These are phyloP conservation scores for Podaxis sp. DNA, from an alignment of 768 basidiomycete genomes.

Conservation along the genomic window DNA sequence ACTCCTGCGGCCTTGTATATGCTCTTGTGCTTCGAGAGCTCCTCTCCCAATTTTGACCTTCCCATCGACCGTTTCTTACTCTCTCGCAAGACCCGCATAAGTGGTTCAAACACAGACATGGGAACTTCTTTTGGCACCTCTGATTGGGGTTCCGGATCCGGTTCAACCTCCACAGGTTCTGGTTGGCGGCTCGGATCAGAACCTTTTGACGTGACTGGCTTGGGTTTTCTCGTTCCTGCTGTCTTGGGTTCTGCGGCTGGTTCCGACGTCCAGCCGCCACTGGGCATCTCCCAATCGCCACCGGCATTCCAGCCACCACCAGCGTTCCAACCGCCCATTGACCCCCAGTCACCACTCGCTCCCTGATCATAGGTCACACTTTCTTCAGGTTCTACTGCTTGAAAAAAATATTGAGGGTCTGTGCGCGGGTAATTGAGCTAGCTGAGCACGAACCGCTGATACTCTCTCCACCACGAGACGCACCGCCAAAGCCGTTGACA, in stretches of 20 bases:
- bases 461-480: background rate
- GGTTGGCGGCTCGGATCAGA: background rate
- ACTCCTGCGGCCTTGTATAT: conserved; percentile 14
- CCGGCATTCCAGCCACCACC: background rate
- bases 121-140: background rate
- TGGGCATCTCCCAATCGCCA: background rate
- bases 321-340: no score
- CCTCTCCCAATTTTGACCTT: conserved; percentile 8
- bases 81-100: background rate
- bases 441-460: background rate
- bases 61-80: background rate
- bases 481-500: background rate
- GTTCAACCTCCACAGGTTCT: background rate
- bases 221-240: background rate
- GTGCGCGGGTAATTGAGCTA: background rate
- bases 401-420: background rate
- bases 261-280: background rate
- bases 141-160: background rate
- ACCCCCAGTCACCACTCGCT: background rate
- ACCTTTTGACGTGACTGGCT: background rate
- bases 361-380: background rate
- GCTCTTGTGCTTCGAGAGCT: background rate
- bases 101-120: background rate
- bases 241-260: background rate
- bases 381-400: background rate